Conservation (phyloP, 371 early-diverging fungal species). For the Syncephalastrum sp. region DNA sequence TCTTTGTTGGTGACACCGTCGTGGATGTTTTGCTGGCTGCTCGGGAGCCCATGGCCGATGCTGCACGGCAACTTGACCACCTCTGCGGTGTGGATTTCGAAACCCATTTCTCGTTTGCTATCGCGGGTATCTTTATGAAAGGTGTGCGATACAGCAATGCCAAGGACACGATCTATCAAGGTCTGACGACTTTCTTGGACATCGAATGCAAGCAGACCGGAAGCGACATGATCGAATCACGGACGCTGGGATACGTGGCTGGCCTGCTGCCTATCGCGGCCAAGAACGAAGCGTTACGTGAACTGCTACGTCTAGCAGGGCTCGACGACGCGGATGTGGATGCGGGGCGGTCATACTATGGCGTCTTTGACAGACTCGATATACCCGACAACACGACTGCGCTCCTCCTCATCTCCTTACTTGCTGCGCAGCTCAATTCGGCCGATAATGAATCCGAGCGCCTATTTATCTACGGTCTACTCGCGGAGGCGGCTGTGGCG, state of each 20-base stretch:
- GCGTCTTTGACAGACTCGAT: constrained; percentile 65
- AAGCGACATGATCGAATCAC: constrained; percentile 49
- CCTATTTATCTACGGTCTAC: constrained; percentile 78
- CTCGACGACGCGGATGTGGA: constrained; percentile 49
- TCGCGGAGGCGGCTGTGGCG: constrained; percentile 77
- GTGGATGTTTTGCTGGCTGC: constrained; percentile 68
- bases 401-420: constrained; percentile 70
- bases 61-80: constrained; percentile 68
- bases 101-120: constrained; percentile 85
- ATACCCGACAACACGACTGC: constrained; percentile 71
- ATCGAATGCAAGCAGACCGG: constrained; percentile 62
- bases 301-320: constrained; percentile 61
- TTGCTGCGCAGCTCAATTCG: constrained; percentile 80
- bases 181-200: constrained; percentile 71
- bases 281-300: constrained; percentile 61
- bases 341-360: constrained; percentile 50
- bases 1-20: constrained; percentile 69
- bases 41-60: constrained; percentile 70
- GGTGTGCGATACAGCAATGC: constrained; percentile 78
- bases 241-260: constrained; percentile 74
- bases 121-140: constrained; percentile 78
- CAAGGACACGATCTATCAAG: constrained; percentile 69
- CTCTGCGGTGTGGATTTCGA: constrained; percentile 79
- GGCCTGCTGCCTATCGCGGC: constrained; percentile 72
- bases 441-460: constrained; percentile 85